These are phyloP conservation scores for Sporothrix luriei DNA, from an alignment of 2,329 filamentous ascomycete genomes.

Conservation along the genomic window DNA sequence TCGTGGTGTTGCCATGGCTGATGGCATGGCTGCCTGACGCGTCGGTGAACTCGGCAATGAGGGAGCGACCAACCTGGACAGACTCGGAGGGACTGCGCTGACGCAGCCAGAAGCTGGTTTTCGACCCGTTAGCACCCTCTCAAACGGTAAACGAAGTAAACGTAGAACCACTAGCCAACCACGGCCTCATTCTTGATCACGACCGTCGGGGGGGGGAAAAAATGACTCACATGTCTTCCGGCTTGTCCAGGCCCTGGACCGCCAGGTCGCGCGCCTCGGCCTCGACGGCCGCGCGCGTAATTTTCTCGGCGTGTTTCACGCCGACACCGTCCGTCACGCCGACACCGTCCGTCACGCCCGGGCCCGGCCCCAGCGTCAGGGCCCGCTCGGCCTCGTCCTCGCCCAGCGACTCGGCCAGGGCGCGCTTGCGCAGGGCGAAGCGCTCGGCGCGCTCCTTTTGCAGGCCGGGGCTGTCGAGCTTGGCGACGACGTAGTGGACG, in stretches of 20 bases:
- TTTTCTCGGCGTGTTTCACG: slow-evolving; percentile 42
- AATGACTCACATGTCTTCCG: slow-evolving; percentile 54
- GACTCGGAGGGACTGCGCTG: slow-evolving; percentile 61
- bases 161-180: too few species aligned
- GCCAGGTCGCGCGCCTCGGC: slow-evolving; percentile 61
- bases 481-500: slow-evolving; percentile 72
- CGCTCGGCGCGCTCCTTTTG: slow-evolving; percentile 83
- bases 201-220: background rate
- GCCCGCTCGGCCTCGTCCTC: slow-evolving; percentile 56
- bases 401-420: slow-evolving; percentile 72
- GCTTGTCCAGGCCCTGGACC: slow-evolving; percentile 51
- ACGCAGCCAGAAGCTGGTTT: slow-evolving; percentile 63
- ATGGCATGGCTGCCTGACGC: background rate
- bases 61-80: slow-evolving; percentile 56
- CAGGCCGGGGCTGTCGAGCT: slow-evolving; percentile 81
- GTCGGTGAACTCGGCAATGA: slow-evolving; percentile 52
- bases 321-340: background rate
- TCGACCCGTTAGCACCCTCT: background rate
- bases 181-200: background rate
- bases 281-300: slow-evolving; percentile 66
- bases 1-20: background rate
- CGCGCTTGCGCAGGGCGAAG: slow-evolving; percentile 76
- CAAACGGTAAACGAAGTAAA: too few species aligned
- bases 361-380: too few species aligned
- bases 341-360: slow-evolving; percentile 39